Base-by-base conservation (phyloP, 345 rosid genomes). In the Schrenkiella parvula region DNA sequence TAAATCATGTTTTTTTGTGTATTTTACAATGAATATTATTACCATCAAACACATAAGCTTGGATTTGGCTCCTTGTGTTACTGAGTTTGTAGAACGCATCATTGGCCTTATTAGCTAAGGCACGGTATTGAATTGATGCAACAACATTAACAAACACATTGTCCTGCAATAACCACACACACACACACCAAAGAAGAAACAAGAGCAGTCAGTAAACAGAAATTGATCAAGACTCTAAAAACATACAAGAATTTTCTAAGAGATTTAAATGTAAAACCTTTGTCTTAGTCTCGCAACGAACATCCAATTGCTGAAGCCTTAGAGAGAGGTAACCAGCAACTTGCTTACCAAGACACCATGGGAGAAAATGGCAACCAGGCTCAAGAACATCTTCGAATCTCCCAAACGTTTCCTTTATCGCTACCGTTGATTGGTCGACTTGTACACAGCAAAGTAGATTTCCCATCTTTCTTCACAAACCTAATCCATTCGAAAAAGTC, bases 351-450 rank as follows among this genome's bases (percentile, higher is more conserved):
- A 85, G 48, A 48, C 70, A 78, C 92, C 92, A 87, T 4, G 88
- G 92, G 31, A 87, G 69, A 39, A 80, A 87, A 59, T 85, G 92
- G 52, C 88, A 87, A 61, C 92, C 92, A 26, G 92, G 92, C 46
- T 85, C 80, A 31, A 87, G 89, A 6, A 87, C 86, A 1, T 83
- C 78, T 12, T 83, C 86, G 29, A 82, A 87, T 70, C 80, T 87
- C 35, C 92, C 92, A 62, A 85, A 85, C 18, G 48, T 71, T 68
- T 87, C 89, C 62, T 63, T 87, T 13, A 87, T 75, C 13, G 89
- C 89, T 11, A 85, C 85, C 2, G 83, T 83, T 28, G 87, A 82
- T 65, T 83, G 91, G 23, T 85, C 87, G 11, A 85, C 88, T 82
- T 87, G 87, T 1, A 78, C 22, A 52, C 85, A 85, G 29, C 91